phyloP scores from a whole-genome alignment of 1,139 yeast species.

The Magnusiomyces magnusii region DNA sequence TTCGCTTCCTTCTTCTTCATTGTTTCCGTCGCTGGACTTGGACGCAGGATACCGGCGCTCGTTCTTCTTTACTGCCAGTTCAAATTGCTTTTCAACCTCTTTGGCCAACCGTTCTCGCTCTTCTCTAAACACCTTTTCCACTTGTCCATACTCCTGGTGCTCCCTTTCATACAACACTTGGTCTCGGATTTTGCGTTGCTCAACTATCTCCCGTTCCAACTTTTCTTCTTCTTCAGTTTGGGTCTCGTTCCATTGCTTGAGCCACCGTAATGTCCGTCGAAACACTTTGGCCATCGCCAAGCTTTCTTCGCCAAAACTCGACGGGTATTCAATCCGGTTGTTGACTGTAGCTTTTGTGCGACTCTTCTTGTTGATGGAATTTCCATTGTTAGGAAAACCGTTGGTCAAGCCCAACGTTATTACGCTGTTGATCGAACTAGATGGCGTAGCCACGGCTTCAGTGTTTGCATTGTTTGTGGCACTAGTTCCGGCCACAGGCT shows the following conservation, averaged over 20 bases:
- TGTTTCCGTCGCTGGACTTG: too few species aligned
- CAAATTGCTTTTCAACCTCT: conserved; percentile 4
- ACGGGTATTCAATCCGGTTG: conserved; percentile 4
- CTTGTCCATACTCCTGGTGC: conserved; percentile 8
- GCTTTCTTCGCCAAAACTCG: conserved; percentile 28
- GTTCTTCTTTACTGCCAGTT: not conserved
- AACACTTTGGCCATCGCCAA: conserved; percentile 21
- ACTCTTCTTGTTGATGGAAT: not conserved
- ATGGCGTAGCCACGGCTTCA: not conserved
- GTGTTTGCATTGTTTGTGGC: not conserved
- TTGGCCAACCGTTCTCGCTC: conserved; percentile 4
- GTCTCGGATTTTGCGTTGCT: conserved; percentile 12
- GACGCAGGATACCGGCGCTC: not conserved
- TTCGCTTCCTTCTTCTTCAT: not conserved
- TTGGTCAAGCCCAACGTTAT: not conserved
- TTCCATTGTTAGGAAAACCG: not conserved
- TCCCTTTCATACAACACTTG: conserved; percentile 17
- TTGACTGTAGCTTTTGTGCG: conserved; percentile 1
- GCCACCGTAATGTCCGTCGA: conserved; percentile 24
- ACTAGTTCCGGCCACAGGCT: not conserved
- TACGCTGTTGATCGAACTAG: not conserved
- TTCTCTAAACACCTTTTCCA: conserved; percentile 7
- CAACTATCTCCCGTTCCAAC: not conserved
- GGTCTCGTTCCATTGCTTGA: conserved; percentile 19
- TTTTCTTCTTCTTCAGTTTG: not conserved